Evolutionary conservation across 148 eudicot species (phyloP).

Genomic region (Limonium bicolor): DNA sequence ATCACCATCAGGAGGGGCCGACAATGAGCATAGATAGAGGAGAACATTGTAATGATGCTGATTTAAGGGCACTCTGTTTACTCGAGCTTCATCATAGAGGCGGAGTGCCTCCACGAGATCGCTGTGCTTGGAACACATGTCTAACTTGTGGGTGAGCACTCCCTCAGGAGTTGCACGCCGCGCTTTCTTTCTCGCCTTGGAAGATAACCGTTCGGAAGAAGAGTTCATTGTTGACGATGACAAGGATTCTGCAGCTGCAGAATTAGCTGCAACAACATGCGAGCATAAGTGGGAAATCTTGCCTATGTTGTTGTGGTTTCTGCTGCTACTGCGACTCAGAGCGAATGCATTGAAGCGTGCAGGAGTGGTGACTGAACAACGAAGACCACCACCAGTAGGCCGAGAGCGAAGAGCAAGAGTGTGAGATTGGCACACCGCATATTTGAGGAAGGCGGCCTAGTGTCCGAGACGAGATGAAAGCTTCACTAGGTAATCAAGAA

Average conservation of each 20-base stretch:
- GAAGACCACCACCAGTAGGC: no score
- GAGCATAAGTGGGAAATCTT: slow-evolving; percentile 1
- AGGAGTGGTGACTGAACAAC: neutral
- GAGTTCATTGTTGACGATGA: neutral
- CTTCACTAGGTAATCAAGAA: no score
- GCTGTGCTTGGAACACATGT: slow-evolving; percentile 45
- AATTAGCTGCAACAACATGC: slow-evolving; percentile 1
- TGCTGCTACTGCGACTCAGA: no score
- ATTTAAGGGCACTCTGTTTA: slow-evolving; percentile 18
- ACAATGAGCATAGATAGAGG: slow-evolving; percentile 52
- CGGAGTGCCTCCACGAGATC: slow-evolving; percentile 39
- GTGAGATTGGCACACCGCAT: no score
- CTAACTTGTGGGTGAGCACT: slow-evolving; percentile 32
- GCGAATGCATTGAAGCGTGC: neutral
- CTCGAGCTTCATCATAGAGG: slow-evolving; percentile 40
- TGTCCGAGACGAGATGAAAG: no score
- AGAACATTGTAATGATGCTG: slow-evolving; percentile 52
- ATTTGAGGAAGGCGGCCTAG: no score
- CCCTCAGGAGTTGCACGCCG: slow-evolving; percentile 35
- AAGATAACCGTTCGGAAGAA: slow-evolving; percentile 1
- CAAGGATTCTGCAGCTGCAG: slow-evolving; percentile 1
- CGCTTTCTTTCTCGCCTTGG: slow-evolving; percentile 19
- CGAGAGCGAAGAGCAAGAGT: slow-evolving; percentile 4
- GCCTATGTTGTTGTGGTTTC: neutral
- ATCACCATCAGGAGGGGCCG: neutral